Evolutionary conservation across 1,284 basidiomycete genomes (phyloP), one percentile per base, ranked within the genome.

Genomic region (Irpex lacteus): DNA sequence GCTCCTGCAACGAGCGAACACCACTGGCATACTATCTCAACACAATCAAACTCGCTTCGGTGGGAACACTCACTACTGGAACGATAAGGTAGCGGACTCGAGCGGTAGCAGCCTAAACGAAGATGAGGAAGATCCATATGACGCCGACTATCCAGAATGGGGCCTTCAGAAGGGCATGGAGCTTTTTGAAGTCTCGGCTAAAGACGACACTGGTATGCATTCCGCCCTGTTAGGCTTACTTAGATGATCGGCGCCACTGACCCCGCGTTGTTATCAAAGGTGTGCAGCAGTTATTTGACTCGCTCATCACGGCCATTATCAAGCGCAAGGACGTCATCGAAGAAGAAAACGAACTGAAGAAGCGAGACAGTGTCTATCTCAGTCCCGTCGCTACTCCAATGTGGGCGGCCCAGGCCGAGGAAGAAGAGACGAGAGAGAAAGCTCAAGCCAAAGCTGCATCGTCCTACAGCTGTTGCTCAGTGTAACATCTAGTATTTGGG

Each of bases 121-220:
- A 72, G 87, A 87, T 52, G 87, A 89, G 32, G 88, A 82, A 36
- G 81, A 77, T 6, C 74, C 80, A 19, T 79, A 81, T 15, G 78
- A 76, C 11, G 80, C 82, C n/a, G 85, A 88, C 57, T 83, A 83
- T 59, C 78, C 80, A 53, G 88, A 92, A 69, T 92, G 90, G 89
- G 91, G 91, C 7, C 80, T 92, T 49, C 85, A 82, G 72, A 90
- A 89, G 71, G 90, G 86, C 63, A 92, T 94, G 88, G 88, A 91
- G 71, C 81, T 94, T 15, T 92, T 91, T 68, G 92, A 95, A 73
- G 92, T 94, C 34, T 94, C 91, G 61, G 89, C 92, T 63, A 94
- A 94, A 76, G 92, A 94, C 71, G 89, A 91, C 71, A 74, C 78
- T 56, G 93, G 92, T 93, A 67, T 70, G 88, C 64, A 37, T 50